These are phyloP conservation scores for Lathyrus aphaca DNA, from an alignment of 306 rosid genomes.

Conservation along the genomic window DNA sequence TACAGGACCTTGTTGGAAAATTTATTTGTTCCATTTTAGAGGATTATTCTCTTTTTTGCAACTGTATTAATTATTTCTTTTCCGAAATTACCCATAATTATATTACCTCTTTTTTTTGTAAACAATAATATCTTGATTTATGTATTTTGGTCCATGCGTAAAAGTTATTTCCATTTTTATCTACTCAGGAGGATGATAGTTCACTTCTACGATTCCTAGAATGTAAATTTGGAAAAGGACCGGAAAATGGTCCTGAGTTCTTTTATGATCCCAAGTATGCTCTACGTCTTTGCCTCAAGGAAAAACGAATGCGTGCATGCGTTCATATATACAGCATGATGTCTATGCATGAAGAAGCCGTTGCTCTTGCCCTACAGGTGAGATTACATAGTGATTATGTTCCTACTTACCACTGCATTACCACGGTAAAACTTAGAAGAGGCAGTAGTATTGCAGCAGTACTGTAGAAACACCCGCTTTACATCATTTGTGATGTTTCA, in stretches of 20 bases:
- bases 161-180: conserved; percentile 40
- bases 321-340: conserved; percentile 99
- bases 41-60: not conserved
- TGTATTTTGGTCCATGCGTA: not conserved
- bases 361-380: conserved; percentile 98
- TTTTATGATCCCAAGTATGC: conserved; percentile 99
- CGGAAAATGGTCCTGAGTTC: conserved; percentile 88
- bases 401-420: conserved; percentile 3
- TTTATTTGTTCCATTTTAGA: not conserved
- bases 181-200: conserved; percentile 89
- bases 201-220: conserved; percentile 85
- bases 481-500: conserved; percentile 5
- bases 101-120: not conserved
- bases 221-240: conserved; percentile 95
- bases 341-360: conserved; percentile 99
- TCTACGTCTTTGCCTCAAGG: conserved; percentile 95
- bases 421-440: conserved; percentile 3
- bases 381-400: conserved; percentile 40
- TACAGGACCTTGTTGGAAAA: not conserved
- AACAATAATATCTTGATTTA: not conserved
- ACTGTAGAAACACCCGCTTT: conserved; percentile 26
- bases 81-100: not conserved
- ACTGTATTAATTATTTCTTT: not conserved
- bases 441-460: not conserved
- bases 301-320: conserved; percentile 97